Conservation (phyloP, 176 grass and related monocot species). For the Miscanthus lutarioriparius region DNA sequence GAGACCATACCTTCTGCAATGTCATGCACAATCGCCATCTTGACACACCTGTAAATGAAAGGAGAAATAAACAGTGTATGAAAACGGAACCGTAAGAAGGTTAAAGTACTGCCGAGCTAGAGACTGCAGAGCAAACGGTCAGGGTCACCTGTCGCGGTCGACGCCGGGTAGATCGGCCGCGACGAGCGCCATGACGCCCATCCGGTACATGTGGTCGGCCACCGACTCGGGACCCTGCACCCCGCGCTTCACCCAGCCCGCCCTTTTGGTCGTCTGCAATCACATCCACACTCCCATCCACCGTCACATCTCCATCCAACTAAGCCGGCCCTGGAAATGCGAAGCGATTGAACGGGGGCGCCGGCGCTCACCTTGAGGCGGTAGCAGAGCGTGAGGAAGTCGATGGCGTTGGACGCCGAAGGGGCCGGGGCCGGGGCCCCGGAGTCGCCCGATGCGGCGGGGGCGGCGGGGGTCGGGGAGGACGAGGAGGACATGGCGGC, state of each 20-base stretch:
- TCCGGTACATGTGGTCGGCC: conserved; percentile 98
- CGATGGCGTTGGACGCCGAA: conserved; percentile 68
- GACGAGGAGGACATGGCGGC: conserved; percentile 68
- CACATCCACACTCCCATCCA: neutral
- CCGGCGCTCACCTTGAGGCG: conserved; percentile 73
- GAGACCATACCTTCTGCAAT: conserved; percentile 74
- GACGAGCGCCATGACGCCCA: conserved; percentile 95
- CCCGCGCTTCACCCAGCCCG: conserved; percentile 82
- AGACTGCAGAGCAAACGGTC: neutral
- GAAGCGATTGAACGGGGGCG: neutral
- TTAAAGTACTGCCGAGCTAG: neutral
- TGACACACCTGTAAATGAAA: conserved; percentile 61
- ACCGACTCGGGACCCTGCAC: conserved; percentile 81
- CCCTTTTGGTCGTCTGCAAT: conserved; percentile 81
- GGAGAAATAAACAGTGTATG: neutral
- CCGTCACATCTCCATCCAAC: neutral
- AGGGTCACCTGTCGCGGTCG: conserved; percentile 69
- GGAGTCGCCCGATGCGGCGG: conserved; percentile 16
- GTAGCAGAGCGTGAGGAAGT: conserved; percentile 95
- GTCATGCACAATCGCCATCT: conserved; percentile 97
- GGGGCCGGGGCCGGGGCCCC: neutral
- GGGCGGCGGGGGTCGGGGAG: neutral
- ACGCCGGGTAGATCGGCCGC: conserved; percentile 85
- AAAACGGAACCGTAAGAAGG: neutral
- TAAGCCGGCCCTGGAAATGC: neutral